A percentile compares a stretch with the other conserved stretches of the same genome.
phyloP scores from a whole-genome alignment of 176 grass and related monocot genomes.

The Cenchrus americanus region DNA sequence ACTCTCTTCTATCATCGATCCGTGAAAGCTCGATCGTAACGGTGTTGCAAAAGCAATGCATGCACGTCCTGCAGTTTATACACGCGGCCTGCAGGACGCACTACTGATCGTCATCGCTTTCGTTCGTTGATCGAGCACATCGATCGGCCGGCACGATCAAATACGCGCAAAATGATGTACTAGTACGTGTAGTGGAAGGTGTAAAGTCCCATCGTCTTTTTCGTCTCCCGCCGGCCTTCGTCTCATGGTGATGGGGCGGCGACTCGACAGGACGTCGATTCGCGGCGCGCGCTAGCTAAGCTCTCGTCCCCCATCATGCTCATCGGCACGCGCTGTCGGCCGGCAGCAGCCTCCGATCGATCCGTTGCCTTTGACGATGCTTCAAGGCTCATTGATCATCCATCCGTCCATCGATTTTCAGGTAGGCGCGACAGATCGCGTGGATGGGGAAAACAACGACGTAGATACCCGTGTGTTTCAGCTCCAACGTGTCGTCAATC shows the following conservation, averaged over 20 bases:
- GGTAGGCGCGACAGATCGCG: background rate
- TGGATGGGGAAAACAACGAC: background rate
- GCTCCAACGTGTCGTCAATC: background rate
- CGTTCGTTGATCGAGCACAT: too few relatives aligned
- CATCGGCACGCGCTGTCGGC: slow-evolving; percentile 42
- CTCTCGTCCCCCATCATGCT: slow-evolving; percentile 23
- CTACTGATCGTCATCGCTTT: too few relatives aligned
- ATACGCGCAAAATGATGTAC: background rate
- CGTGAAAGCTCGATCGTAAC: too few relatives aligned
- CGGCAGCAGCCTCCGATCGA: background rate
- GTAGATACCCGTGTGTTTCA: background rate
- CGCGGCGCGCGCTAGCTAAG: background rate
- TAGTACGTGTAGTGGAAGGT: background rate
- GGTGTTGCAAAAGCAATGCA: too few relatives aligned
- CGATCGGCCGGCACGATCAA: too few relatives aligned
- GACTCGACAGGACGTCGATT: background rate
- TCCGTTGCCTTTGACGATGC: slow-evolving; percentile 23
- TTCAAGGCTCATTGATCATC: background rate
- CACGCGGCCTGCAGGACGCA: too few relatives aligned
- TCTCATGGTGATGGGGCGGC: background rate
- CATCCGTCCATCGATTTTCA: too few relatives aligned
- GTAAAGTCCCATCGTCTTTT: slow-evolving; percentile 9
- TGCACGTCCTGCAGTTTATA: too few relatives aligned
- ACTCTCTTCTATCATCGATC: too few relatives aligned
- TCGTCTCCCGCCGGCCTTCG: background rate